Percentiles rank a stretch among this genome's conserved stretches.
Conservation (phyloP, 2,329 filamentous ascomycete species). For the Polychaeton citri region DNA sequence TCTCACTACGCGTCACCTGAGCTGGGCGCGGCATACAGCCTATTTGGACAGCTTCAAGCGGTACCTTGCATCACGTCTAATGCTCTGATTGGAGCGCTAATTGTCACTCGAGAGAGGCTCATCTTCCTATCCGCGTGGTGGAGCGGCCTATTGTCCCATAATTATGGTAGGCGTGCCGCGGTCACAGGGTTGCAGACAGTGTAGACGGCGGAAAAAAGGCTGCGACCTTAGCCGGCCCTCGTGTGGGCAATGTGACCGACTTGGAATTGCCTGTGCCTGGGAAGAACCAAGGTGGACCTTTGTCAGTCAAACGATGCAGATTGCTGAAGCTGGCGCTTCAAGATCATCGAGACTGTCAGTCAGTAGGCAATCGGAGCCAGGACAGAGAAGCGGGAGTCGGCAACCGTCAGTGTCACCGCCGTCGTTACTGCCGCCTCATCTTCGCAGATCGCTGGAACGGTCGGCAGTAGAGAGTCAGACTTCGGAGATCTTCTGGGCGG, state of each 20-base stretch:
- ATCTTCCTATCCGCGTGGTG: too few species aligned
- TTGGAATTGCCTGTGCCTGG: background rate
- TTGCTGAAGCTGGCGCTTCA: background rate
- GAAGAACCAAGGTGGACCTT: background rate
- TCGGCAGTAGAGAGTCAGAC: background rate
- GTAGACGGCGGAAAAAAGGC: background rate
- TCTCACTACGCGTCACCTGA: too few species aligned
- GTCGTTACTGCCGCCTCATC: background rate
- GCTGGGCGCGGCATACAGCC: too few species aligned
- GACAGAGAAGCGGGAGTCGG: background rate
- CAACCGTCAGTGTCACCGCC: background rate
- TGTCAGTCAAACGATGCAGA: background rate
- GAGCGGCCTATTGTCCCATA: too few species aligned
- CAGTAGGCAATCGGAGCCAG: background rate
- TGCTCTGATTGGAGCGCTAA: too few species aligned
- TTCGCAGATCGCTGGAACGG: background rate
- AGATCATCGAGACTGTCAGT: background rate
- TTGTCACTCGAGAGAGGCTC: too few species aligned
- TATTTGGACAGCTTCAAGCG: too few species aligned
- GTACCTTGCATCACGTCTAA: too few species aligned
- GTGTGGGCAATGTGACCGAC: background rate
- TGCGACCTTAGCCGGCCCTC: background rate
- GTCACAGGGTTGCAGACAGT: background rate
- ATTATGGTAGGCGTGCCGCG: background rate
- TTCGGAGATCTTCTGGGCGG: background rate